These are phyloP conservation scores for Hawksworthiomyces lignivorus DNA, from an alignment of 2,329 filamentous ascomycete species.

Conservation along the genomic window DNA sequence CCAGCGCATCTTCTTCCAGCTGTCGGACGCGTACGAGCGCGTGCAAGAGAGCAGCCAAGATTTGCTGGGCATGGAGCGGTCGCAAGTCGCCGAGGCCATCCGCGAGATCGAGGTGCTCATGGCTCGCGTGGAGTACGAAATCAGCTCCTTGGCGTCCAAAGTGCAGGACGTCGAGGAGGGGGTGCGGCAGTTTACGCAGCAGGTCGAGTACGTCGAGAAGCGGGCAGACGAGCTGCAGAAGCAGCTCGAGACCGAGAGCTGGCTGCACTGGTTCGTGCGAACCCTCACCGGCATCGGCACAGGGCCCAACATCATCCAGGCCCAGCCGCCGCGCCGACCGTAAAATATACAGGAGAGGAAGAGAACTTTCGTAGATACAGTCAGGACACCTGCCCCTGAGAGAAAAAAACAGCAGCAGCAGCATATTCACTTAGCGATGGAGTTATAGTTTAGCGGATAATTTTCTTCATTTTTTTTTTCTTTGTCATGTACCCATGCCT, in stretches of 20 bases:
- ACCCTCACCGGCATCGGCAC: conserved; percentile 54
- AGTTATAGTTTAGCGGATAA: too few relatives aligned
- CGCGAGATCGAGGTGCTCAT: conserved; percentile 74
- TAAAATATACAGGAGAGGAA: too few relatives aligned
- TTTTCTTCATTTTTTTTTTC: too few relatives aligned
- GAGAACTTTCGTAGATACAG: too few relatives aligned
- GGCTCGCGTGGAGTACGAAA: conserved; percentile 87
- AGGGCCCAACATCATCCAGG: conserved; percentile 46
- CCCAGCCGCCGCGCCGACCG: background rate
- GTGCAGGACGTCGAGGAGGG: conserved; percentile 84
- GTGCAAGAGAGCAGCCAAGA: conserved; percentile 62
- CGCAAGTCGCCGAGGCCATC: conserved; percentile 59
- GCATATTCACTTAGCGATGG: too few relatives aligned
- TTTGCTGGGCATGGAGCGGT: conserved; percentile 61
- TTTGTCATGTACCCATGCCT: too few relatives aligned
- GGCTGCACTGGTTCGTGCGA: conserved; percentile 57
- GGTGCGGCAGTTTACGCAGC: conserved; percentile 68
- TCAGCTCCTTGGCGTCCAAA: conserved; percentile 68
- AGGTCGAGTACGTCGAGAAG: conserved; percentile 64
- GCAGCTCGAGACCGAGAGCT: conserved; percentile 57
- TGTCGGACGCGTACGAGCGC: conserved; percentile 61
- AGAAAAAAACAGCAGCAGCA: too few relatives aligned
- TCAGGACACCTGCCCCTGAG: too few relatives aligned
- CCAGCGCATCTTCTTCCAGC: conserved; percentile 59
- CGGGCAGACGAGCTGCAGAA: conserved; percentile 54